Evolutionary conservation across 192 early-diverging fungal genomes (phyloP).

Genomic region (Umbelopsis isabellina): DNA sequence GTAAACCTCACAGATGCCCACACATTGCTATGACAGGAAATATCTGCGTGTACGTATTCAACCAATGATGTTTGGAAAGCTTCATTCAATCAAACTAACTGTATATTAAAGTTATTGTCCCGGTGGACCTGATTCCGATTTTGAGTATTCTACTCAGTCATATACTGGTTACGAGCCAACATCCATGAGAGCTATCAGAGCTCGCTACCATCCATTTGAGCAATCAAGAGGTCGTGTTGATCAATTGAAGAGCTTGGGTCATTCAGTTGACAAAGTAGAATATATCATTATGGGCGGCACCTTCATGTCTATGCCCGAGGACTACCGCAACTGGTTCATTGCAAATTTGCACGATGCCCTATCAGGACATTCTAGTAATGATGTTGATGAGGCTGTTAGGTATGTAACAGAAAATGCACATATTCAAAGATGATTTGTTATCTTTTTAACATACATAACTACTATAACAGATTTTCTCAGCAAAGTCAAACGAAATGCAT

Average conservation of each 20-base stretch:
- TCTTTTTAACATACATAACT: neutral
- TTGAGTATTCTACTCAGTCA: slow-evolving; percentile 99
- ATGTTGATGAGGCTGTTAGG: slow-evolving; percentile 98
- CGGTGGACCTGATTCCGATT: slow-evolving; percentile 98
- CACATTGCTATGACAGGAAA: slow-evolving; percentile 99
- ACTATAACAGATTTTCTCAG: slow-evolving; percentile 76
- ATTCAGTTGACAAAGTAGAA: slow-evolving; percentile 97
- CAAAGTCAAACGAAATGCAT: slow-evolving; percentile 97
- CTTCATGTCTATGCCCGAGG: slow-evolving; percentile 95
- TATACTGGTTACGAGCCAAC: slow-evolving; percentile 99
- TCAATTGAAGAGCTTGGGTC: slow-evolving; percentile 91
- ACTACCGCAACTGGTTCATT: slow-evolving; percentile 99
- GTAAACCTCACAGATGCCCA: slow-evolving; percentile 95
- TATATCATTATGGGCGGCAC: slow-evolving; percentile 99
- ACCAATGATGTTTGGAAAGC: slow-evolving; percentile 15
- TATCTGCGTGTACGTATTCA: slow-evolving; percentile 82
- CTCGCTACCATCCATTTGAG: slow-evolving; percentile 97
- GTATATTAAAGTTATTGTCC: slow-evolving; percentile 77
- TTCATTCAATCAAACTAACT: neutral
- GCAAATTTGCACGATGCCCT: slow-evolving; percentile 94
- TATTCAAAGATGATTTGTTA: neutral
- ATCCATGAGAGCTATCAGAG: slow-evolving; percentile 96
- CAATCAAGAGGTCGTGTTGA: slow-evolving; percentile 93
- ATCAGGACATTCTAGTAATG: slow-evolving; percentile 85
- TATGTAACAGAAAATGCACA: slow-evolving; percentile 26